Conservation (phyloP, 2,329 filamentous ascomycete species). For the Colletotrichum limetticola region DNA sequence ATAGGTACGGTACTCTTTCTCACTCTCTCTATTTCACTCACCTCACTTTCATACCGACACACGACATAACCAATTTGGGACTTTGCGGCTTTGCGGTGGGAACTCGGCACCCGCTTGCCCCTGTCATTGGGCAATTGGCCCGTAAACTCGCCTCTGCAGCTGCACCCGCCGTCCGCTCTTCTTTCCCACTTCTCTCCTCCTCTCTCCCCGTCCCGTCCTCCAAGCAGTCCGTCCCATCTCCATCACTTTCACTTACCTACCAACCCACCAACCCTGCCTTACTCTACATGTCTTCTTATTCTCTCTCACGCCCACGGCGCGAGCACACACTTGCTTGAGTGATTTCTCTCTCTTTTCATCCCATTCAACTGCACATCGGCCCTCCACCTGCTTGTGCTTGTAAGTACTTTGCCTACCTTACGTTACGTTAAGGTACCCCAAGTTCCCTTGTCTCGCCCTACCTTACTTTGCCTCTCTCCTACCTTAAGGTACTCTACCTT, state of each 20-base stretch:
- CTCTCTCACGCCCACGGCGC: neutral
- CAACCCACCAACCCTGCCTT: neutral
- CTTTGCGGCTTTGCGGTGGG: neutral
- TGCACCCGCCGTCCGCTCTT: slow-evolving; percentile 23
- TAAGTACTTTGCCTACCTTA: neutral
- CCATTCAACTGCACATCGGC: neutral
- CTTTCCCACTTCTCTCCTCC: neutral
- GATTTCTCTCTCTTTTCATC: neutral
- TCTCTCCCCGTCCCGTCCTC: neutral
- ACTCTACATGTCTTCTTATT: neutral
- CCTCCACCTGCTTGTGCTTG: neutral
- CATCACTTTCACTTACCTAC: neutral
- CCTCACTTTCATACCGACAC: slow-evolving; percentile 10
- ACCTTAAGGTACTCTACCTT: neutral
- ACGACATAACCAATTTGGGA: neutral
- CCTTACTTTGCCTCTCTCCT: neutral
- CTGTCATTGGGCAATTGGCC: slow-evolving; percentile 18
- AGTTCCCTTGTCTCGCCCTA: no score
- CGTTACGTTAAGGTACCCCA: neutral
- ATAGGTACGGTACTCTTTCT: neutral
- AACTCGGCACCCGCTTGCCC: neutral
- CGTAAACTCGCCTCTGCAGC: slow-evolving; percentile 1
- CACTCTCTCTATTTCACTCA: slow-evolving; percentile 28
- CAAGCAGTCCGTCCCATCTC: neutral
- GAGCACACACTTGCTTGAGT: neutral